These are phyloP conservation scores for Pythium aquatile DNA, from an alignment of 352 stramenopile species.

Conservation along the genomic window DNA sequence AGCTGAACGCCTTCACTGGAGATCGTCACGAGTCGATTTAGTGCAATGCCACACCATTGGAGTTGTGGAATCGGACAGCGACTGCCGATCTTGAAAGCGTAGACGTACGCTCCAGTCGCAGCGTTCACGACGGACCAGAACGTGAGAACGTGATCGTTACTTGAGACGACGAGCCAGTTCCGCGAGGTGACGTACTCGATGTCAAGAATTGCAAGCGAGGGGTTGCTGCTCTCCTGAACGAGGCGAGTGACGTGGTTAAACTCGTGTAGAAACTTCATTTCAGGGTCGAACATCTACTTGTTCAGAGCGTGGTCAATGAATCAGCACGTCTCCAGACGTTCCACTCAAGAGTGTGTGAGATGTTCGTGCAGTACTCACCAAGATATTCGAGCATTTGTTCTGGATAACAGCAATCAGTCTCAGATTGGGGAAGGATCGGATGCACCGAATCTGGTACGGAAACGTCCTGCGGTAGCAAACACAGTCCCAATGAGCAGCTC, in stretches of 20 bases:
- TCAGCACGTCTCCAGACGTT: not conserved
- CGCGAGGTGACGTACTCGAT: conserved; percentile 51
- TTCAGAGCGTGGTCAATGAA: not conserved
- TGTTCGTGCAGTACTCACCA: conserved; percentile 26
- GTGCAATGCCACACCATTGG: conserved; percentile 49
- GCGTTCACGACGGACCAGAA: conserved; percentile 71
- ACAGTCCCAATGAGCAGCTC: too few relatives aligned
- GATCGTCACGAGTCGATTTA: conserved; percentile 38
- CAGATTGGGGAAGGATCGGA: conserved; percentile 46
- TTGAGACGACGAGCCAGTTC: conserved; percentile 56
- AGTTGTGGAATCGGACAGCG: conserved; percentile 48
- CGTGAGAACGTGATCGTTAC: conserved; percentile 52
- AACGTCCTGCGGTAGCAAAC: conserved; percentile 36
- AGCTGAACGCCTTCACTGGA: conserved; percentile 41
- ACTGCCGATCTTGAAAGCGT: conserved; percentile 54
- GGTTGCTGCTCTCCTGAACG: conserved; percentile 5
- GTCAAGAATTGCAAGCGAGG: conserved; percentile 44
- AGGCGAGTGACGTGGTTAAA: conserved; percentile 33
- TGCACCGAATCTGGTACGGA: conserved; percentile 59
- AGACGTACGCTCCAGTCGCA: conserved; percentile 57
- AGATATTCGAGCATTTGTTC: conserved; percentile 49
- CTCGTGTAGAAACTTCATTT: conserved; percentile 64
- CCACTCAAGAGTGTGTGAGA: too few relatives aligned
- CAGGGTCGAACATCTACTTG: conserved; percentile 58
- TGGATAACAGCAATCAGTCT: conserved; percentile 61